Evolutionary conservation across 2,329 filamentous ascomycete genomes (phyloP).

Genomic region (Claviceps purpurea): DNA sequence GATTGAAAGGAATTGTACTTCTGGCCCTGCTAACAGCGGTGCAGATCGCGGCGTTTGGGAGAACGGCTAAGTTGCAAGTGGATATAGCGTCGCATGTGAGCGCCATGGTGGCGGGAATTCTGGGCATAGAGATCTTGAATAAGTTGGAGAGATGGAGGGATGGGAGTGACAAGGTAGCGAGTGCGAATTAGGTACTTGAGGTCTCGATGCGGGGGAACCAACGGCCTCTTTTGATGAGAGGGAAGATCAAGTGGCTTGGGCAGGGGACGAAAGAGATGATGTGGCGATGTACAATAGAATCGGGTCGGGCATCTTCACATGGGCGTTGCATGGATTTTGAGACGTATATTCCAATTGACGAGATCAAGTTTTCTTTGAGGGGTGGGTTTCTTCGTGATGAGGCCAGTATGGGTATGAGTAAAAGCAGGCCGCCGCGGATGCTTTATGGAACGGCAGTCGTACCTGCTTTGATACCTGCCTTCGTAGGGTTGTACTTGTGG

Average conservation of each 20-base stretch:
- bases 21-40: constrained; percentile 36
- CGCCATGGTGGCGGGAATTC: constrained; percentile 34
- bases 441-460: too few relatives aligned
- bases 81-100: constrained; percentile 41
- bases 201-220: constrained; percentile 1
- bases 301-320: background rate
- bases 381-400: too few relatives aligned
- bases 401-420: too few relatives aligned
- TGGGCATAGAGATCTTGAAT: constrained; percentile 24
- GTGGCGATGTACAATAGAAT: background rate
- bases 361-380: too few relatives aligned
- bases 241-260: too few relatives aligned
- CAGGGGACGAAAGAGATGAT: too few relatives aligned
- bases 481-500: too few relatives aligned
- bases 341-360: background rate
- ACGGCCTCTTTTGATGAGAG: background rate
- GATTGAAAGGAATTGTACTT: constrained; percentile 40
- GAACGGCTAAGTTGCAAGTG: constrained; percentile 25
- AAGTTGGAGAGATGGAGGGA: constrained; percentile 8
- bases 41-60: constrained; percentile 34
- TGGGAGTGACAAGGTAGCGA: background rate
- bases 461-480: too few relatives aligned
- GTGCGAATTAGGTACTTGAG: constrained; percentile 8
- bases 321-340: background rate
- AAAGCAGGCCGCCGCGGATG: too few relatives aligned